These are phyloP conservation scores for Xylaria sp. DNA, from an alignment of 2,329 filamentous ascomycete genomes.

Conservation along the genomic window DNA sequence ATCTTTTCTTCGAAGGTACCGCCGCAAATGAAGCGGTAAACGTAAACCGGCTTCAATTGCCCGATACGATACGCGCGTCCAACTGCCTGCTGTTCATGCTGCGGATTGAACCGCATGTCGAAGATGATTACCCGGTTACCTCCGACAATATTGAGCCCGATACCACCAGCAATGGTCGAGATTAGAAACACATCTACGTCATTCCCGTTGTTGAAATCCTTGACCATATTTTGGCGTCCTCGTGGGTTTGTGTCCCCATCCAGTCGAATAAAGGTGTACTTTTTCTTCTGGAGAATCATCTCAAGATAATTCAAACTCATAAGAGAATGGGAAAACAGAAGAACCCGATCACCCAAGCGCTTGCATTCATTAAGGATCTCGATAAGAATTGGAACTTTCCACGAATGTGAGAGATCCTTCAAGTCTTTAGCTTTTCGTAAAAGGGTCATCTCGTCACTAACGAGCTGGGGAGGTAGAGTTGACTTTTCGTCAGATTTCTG, in stretches of 20 bases:
- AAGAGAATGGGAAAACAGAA: slow-evolving; percentile 79
- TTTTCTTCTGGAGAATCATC: slow-evolving; percentile 52
- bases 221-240: slow-evolving; percentile 64
- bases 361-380: slow-evolving; percentile 70
- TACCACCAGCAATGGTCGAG: slow-evolving; percentile 79
- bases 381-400: slow-evolving; percentile 69
- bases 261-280: slow-evolving; percentile 59
- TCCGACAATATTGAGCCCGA: slow-evolving; percentile 80
- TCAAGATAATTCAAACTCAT: slow-evolving; percentile 71
- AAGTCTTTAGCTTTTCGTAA: slow-evolving; percentile 44
- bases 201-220: slow-evolving; percentile 69
- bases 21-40: slow-evolving; percentile 78
- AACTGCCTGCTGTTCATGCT: slow-evolving; percentile 82
- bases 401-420: slow-evolving; percentile 58
- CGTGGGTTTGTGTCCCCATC: slow-evolving; percentile 65
- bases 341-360: slow-evolving; percentile 67
- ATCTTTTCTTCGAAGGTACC: slow-evolving; percentile 80
- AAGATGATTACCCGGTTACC: slow-evolving; percentile 88
- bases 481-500: slow-evolving; percentile 16
- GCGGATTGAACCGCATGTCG: slow-evolving; percentile 81
- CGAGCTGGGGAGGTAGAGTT: slow-evolving; percentile 35
- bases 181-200: slow-evolving; percentile 70
- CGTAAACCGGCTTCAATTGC: slow-evolving; percentile 77
- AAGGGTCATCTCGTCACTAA: slow-evolving; percentile 38
- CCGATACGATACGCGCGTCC: slow-evolving; percentile 85